Conservation (phyloP, 345 rosid genomes). For the Dovyalis caffra region DNA sequence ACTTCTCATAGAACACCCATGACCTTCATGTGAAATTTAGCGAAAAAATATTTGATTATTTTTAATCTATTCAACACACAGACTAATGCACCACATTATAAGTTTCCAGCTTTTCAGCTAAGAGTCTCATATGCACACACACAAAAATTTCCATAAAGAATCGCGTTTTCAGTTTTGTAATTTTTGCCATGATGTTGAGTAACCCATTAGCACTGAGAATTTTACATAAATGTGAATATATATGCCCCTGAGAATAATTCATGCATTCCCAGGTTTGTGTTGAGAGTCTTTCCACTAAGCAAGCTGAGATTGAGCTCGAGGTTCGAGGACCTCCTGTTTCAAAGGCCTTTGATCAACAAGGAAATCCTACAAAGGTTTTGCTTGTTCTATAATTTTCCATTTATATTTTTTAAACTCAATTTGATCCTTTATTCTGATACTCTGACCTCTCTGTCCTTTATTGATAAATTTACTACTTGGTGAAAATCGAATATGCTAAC, state of each 20-base stretch:
- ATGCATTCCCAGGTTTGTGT: conserved; percentile 55
- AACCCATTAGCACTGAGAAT: too few relatives aligned
- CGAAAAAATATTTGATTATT: too few relatives aligned
- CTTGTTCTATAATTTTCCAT: conserved; percentile 18
- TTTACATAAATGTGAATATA: conserved; percentile 3
- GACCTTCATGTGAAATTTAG: too few relatives aligned
- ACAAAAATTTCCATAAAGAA: neutral
- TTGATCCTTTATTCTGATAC: conserved; percentile 4
- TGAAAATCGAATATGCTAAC: neutral
- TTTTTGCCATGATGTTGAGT: neutral
- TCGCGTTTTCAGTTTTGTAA: neutral
- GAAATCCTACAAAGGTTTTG: conserved; percentile 89
- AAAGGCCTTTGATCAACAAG: conserved; percentile 84
- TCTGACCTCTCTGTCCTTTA: neutral
- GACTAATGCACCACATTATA: neutral
- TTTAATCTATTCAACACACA: neutral
- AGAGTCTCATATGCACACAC: neutral
- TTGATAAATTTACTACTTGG: neutral
- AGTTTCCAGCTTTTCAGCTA: neutral
- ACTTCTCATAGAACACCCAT: neutral
- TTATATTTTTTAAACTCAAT: conserved; percentile 14
- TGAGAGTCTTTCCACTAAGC: conserved; percentile 65
- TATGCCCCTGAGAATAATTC: conserved; percentile 9
- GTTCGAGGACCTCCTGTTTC: conserved; percentile 93
- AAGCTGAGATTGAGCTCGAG: conserved; percentile 71